Evolutionary conservation across 768 basidiomycete species (phyloP).

Genomic region (Dentipellis fragilis): DNA sequence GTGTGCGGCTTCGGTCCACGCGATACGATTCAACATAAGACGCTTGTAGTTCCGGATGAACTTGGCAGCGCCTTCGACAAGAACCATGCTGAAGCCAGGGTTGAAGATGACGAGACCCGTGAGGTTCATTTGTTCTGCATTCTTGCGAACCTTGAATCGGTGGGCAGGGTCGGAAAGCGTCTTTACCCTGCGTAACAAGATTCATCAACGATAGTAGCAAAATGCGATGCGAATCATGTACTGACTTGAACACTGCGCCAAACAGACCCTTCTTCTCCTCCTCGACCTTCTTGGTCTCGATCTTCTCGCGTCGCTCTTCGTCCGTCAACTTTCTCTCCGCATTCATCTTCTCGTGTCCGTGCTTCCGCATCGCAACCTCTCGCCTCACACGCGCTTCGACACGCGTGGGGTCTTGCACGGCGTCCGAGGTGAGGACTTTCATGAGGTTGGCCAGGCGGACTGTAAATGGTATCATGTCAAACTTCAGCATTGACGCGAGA

Average conservation of each 20-base stretch:
- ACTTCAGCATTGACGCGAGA: not conserved
- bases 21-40: slow-evolving; percentile 78
- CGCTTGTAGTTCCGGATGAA: slow-evolving; percentile 81
- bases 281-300: slow-evolving; percentile 74
- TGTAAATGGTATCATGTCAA: slow-evolving; percentile 21
- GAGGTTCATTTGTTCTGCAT: slow-evolving; percentile 84
- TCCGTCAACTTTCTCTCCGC: slow-evolving; percentile 84
- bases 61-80: slow-evolving; percentile 87
- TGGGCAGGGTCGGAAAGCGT: slow-evolving; percentile 87
- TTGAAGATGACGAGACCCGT: slow-evolving; percentile 89
- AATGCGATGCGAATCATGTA: slow-evolving; percentile 13
- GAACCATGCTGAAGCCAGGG: slow-evolving; percentile 80
- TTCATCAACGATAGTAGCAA: not conserved
- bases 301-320: slow-evolving; percentile 82
- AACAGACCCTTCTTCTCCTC: slow-evolving; percentile 79
- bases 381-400: slow-evolving; percentile 92
- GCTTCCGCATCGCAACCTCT: slow-evolving; percentile 85
- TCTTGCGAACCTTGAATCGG: slow-evolving; percentile 93
- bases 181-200: slow-evolving; percentile 50
- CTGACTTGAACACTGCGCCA: slow-evolving; percentile 88
- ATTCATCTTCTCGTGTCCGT: slow-evolving; percentile 91
- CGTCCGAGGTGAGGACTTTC: slow-evolving; percentile 95
- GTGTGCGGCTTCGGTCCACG: slow-evolving; percentile 88
- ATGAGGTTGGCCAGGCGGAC: slow-evolving; percentile 93
- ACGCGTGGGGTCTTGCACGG: slow-evolving; percentile 93